A percentile compares a stretch with the other conserved stretches of the same genome.
These are phyloP conservation scores for Leucoagaricus sp. DNA, from an alignment of 1,284 basidiomycete species.

Conservation along the genomic window DNA sequence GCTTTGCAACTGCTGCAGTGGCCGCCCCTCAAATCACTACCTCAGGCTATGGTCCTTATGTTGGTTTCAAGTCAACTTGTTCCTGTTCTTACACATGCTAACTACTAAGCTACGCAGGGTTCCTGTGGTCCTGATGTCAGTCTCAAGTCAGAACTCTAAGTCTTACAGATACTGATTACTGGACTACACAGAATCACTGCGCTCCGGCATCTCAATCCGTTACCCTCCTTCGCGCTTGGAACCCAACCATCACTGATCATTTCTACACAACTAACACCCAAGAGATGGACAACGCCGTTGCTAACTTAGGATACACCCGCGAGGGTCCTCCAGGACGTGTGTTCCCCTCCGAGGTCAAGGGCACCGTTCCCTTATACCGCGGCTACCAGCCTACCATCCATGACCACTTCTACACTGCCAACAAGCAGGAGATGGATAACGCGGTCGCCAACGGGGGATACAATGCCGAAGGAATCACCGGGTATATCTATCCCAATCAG, in stretches of 20 bases:
- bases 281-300: slow-evolving; percentile 1
- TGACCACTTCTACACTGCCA: slow-evolving; percentile 15
- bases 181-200: background rate
- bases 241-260: background rate
- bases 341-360: background rate
- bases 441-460: background rate
- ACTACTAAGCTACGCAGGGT: no score
- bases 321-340: slow-evolving; percentile 5
- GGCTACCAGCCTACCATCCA: background rate
- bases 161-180: no score
- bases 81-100: no score
- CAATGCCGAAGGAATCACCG: slow-evolving; percentile 7
- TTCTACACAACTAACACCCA: slow-evolving; percentile 9
- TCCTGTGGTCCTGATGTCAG: no score
- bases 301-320: slow-evolving; percentile 1
- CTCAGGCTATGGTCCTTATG: no score
- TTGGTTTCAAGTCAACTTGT: no score
- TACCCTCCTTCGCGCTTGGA: slow-evolving; percentile 3
- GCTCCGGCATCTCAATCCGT: background rate
- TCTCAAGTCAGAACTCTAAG: no score
- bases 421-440: background rate
- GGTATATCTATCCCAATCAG: slow-evolving; percentile 1
- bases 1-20: background rate
- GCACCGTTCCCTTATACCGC: slow-evolving; percentile 11
- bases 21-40: background rate